phyloP scores from a whole-genome alignment of 2,329 filamentous ascomycete genomes.

The Monosporascus sp. region DNA sequence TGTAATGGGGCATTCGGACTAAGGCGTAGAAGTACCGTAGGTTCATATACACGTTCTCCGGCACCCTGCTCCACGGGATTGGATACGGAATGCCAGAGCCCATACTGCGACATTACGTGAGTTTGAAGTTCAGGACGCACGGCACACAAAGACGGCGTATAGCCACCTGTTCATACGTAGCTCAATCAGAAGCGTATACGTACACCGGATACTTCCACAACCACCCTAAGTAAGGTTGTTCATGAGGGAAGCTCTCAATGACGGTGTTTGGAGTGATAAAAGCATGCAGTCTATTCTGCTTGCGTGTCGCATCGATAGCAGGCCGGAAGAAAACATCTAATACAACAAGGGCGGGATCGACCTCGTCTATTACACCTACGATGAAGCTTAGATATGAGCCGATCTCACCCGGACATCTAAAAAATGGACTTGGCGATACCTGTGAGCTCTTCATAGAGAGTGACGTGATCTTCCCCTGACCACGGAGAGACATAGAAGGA shows the following conservation, averaged over 20 bases:
- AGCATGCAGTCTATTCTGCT: slow-evolving; percentile 5
- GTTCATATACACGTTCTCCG: slow-evolving; percentile 14
- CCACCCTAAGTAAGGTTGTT: slow-evolving; percentile 7
- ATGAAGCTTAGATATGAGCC: not conserved
- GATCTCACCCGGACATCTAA: too few species aligned
- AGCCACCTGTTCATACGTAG: too few species aligned
- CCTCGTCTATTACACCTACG: slow-evolving; percentile 5
- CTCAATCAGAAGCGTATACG: too few species aligned
- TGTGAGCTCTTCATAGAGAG: not conserved
- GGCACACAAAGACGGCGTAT: too few species aligned
- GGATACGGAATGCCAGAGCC: slow-evolving; percentile 14
- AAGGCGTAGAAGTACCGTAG: slow-evolving; percentile 8
- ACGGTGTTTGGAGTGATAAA: slow-evolving; percentile 11
- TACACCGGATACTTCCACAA: slow-evolving; percentile 17
- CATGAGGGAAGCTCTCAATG: slow-evolving; percentile 2
- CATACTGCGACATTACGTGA: slow-evolving; percentile 2
- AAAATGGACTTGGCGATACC: too few species aligned
- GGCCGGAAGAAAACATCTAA: slow-evolving; percentile 11
- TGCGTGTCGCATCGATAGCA: slow-evolving; percentile 10
- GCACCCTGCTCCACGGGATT: slow-evolving; percentile 11
- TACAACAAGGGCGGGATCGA: slow-evolving; percentile 16
- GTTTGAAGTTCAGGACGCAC: too few species aligned
- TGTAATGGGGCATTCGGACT: slow-evolving; percentile 5
- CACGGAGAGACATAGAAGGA: not conserved
- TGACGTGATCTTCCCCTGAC: not conserved